Evolutionary conservation across 2,329 filamentous ascomycete species (phyloP), one percentile per base, ranked within the genome.

Genomic region (Pestalotiopsis fici): DNA sequence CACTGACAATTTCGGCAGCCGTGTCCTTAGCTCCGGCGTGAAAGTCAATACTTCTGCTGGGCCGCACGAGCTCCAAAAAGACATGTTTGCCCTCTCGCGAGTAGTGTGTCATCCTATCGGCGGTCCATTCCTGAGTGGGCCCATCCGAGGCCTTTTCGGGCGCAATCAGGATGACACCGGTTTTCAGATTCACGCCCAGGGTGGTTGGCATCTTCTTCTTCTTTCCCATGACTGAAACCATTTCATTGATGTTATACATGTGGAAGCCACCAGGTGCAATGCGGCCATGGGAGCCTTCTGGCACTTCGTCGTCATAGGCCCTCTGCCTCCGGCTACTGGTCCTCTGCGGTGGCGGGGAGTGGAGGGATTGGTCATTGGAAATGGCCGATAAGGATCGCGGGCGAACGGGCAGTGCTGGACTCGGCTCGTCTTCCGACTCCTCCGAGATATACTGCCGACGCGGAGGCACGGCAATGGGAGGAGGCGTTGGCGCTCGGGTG

Each of bases 161-260:
- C 0, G 94, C 93, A 73, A 99, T 93, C 80, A 97, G 90, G 72
- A 99, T 97, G 37, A 91, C 88, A 50, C 95, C 95, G 18, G 93
- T 97, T 60, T 91, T 90, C 66, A 96, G 85, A 77, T 98, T 98
- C 75, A 98, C 91, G n/a, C 95, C 95, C 47, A 98, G 81, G 0
- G 93, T 97, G n/a, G 94, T 97, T 1, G 95, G 94, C 93, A 98
- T 96, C 83, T 98, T 98, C 85, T 97, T 97, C 75, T 93, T 92
- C 83, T 97, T 97, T 66, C 95, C 95, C 89, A 97, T 95, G 57
- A 96, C 90, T n/a, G 94, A 95, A 4, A 97, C 89, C 92, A 97
- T 97, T 81, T 98, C 95, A 77, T 95, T 97, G 74, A 98, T 95
- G 74, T 97, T 98, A 81, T 98, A 98, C 79, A 98, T 86, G 76